These are phyloP conservation scores for Zalaria sp. DNA, from an alignment of 2,329 filamentous ascomycete species.

Conservation along the genomic window DNA sequence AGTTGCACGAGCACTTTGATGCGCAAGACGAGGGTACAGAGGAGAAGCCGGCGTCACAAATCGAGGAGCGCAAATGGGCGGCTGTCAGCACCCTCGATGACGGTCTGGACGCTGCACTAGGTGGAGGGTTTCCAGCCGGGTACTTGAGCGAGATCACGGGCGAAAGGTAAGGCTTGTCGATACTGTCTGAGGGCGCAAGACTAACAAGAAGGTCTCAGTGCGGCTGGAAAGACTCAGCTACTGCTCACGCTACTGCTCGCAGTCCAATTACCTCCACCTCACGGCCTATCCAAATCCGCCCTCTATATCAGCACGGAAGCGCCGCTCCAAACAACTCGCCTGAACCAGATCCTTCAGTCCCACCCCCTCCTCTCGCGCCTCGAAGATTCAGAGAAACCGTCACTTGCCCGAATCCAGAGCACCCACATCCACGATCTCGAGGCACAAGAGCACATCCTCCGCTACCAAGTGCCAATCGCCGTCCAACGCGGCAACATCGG, in stretches of 20 bases:
- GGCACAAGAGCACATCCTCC: constrained; percentile 86
- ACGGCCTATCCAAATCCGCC: constrained; percentile 56
- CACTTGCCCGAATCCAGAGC: constrained; percentile 63
- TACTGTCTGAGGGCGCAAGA: not conserved
- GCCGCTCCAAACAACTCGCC: constrained; percentile 64
- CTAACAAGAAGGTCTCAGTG: constrained; percentile 32
- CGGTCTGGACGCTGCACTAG: constrained; percentile 54
- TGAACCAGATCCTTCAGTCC: constrained; percentile 60
- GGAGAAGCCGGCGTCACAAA: not conserved
- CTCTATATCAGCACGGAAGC: constrained; percentile 94
- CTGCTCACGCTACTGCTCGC: constrained; percentile 73
- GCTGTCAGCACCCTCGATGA: constrained; percentile 71
- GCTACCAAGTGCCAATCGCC: constrained; percentile 81
- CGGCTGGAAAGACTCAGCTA: constrained; percentile 89
- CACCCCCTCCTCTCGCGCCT: constrained; percentile 46
- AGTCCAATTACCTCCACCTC: constrained; percentile 63
- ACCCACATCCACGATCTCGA: constrained; percentile 82
- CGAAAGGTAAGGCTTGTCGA: constrained; percentile 49
- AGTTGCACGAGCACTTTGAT: constrained; percentile 51
- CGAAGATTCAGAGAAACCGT: constrained; percentile 35
- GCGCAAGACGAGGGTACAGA: not conserved
- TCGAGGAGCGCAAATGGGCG: constrained; percentile 28
- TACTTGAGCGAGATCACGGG: constrained; percentile 82
- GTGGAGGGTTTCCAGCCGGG: constrained; percentile 67
- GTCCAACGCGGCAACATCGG: constrained; percentile 63